Evolutionary conservation across 805 yeast species (phyloP).

Genomic region (Ogataea neopini): DNA sequence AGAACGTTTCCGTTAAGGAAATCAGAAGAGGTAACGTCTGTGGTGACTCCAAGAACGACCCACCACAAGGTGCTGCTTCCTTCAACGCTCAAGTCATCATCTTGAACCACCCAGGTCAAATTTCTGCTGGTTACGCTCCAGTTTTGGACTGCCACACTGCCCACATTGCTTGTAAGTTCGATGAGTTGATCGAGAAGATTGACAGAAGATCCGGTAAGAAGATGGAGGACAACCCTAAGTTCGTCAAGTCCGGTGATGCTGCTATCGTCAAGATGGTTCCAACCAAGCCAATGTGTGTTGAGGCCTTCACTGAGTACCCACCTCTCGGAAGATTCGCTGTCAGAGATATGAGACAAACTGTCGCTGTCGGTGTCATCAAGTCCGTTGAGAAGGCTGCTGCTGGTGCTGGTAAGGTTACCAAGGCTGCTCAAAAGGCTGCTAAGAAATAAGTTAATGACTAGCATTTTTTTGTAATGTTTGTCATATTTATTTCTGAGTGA

Average conservation of each 20-base stretch:
- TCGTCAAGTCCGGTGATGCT: conserved; percentile 95
- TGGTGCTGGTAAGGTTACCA: conserved; percentile 92
- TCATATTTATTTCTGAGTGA: conserved; percentile 4
- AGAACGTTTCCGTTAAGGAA: conserved; percentile 87
- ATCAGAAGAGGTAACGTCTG: conserved; percentile 91
- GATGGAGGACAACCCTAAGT: conserved; percentile 86
- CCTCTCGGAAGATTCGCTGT: conserved; percentile 98
- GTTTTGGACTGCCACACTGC: conserved; percentile 1
- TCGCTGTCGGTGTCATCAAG: conserved; percentile 99
- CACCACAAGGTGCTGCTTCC: conserved; percentile 76
- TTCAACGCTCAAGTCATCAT: conserved; percentile 34
- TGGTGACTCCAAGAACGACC: conserved; percentile 89
- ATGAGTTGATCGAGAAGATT: conserved; percentile 48
- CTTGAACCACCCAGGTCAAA: background rate
- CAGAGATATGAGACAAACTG: conserved; percentile 99
- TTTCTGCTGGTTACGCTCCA: conserved; percentile 1
- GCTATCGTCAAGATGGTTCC: conserved; percentile 90
- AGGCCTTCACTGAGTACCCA: conserved; percentile 91
- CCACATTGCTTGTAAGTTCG: conserved; percentile 2
- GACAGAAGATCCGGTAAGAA: conserved; percentile 65
- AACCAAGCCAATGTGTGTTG: conserved; percentile 92
- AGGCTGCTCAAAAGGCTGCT: conserved; percentile 86
- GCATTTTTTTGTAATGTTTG: background rate
- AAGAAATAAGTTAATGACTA: conserved; percentile 54
- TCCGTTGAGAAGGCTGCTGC: conserved; percentile 80